Conservation (phyloP, 768 basidiomycete genomes). For the Boletus rubescentipes region DNA sequence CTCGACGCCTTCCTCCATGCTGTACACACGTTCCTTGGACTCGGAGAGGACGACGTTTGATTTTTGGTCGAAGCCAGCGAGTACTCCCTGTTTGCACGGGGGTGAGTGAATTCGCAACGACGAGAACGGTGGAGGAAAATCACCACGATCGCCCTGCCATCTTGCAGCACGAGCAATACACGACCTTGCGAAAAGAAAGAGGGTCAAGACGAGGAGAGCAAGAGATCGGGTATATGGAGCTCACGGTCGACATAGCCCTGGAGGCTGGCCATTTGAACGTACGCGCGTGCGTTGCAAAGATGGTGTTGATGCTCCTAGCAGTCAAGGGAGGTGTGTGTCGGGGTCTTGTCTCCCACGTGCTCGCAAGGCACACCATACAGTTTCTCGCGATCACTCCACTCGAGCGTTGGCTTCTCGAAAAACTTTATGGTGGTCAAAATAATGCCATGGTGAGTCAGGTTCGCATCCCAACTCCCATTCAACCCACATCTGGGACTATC, state of each 20-base stretch:
- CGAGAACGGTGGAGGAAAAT: constrained; percentile 25
- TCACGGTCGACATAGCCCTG: constrained; percentile 89
- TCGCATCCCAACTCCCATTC: no score
- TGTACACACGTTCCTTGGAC: constrained; percentile 91
- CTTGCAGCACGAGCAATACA: constrained; percentile 93
- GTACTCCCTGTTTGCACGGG: constrained; percentile 60
- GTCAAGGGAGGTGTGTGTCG: no score
- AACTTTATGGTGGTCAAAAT: no score
- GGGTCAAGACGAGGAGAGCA: background rate
- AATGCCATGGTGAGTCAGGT: no score
- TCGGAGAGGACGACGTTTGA: constrained; percentile 95
- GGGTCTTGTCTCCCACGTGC: no score
- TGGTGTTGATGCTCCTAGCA: background rate
- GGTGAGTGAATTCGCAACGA: no score
- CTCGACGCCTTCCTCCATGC: constrained; percentile 87
- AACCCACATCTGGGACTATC: constrained; percentile 84
- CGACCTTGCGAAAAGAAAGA: constrained; percentile 50
- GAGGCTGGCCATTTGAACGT: constrained; percentile 72
- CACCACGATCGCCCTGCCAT: constrained; percentile 93
- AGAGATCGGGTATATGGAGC: constrained; percentile 24
- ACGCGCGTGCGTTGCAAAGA: constrained; percentile 13
- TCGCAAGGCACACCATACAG: no score
- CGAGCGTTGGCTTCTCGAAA: no score
- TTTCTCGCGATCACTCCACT: no score
- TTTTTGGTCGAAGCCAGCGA: constrained; percentile 93